Percentiles rank a stretch among this genome's conserved stretches.
These are phyloP conservation scores for Trifolium pratense DNA, from an alignment of 306 rosid genomes.

Conservation along the genomic window DNA sequence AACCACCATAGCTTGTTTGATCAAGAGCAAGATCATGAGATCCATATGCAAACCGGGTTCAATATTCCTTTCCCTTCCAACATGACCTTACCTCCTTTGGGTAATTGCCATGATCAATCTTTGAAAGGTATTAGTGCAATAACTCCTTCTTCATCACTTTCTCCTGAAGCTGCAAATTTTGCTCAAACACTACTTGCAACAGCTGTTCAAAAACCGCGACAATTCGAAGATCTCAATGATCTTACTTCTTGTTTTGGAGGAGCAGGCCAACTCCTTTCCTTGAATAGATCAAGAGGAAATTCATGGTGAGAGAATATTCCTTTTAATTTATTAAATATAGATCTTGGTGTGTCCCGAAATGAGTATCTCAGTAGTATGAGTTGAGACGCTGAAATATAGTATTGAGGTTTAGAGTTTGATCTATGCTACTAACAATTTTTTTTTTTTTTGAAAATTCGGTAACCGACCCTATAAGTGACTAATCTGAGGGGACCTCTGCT, in stretches of 20 bases:
- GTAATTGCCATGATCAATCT: constrained; percentile 45
- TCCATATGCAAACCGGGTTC: constrained; percentile 60
- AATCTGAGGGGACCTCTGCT: no score
- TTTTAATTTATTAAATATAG: neutral
- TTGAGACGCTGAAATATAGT: neutral
- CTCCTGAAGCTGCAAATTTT: constrained; percentile 48
- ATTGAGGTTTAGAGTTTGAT: neutral
- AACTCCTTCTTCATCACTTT: constrained; percentile 49
- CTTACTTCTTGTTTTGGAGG: constrained; percentile 43
- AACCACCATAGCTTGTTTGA: constrained; percentile 59
- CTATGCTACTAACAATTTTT: no score
- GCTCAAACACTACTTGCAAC: constrained; percentile 61
- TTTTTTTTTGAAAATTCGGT: no score
- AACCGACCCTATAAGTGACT: no score
- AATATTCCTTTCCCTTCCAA: constrained; percentile 60
- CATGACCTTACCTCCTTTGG: constrained; percentile 56
- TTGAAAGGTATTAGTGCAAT: constrained; percentile 45
- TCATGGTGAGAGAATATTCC: constrained; percentile 55
- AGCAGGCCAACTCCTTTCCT: constrained; percentile 56
- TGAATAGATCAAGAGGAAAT: constrained; percentile 68
- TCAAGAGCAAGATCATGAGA: constrained; percentile 57
- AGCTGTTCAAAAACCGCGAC: constrained; percentile 45
- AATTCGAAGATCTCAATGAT: constrained; percentile 26
- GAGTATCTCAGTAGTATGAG: neutral
- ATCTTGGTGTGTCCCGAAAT: no score